These are phyloP conservation scores for Coemansia sp. DNA, from an alignment of 192 early-diverging fungal genomes.

Conservation along the genomic window DNA sequence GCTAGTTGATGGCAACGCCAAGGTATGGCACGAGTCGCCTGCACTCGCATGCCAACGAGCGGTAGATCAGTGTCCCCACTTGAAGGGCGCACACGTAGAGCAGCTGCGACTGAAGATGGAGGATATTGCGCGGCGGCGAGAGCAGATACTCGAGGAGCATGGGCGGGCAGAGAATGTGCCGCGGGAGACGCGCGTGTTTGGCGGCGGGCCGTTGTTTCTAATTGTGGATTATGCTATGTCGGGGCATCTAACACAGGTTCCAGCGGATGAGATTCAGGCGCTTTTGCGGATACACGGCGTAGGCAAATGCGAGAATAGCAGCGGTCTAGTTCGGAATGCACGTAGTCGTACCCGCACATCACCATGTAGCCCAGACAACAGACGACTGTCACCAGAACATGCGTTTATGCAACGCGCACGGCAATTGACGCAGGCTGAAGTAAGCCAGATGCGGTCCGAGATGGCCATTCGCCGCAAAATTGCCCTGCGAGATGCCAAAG, in stretches of 20 bases:
- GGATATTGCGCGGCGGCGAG: constrained; percentile 4
- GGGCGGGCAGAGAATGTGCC: constrained; percentile 16
- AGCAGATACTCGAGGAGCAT: constrained; percentile 11
- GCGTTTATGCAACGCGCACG: constrained; percentile 14
- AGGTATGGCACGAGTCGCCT: constrained; percentile 18
- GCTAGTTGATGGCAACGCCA: constrained; percentile 21
- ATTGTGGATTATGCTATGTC: constrained; percentile 25
- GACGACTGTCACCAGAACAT: background rate
- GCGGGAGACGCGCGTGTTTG: constrained; percentile 24
- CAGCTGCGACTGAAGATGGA: constrained; percentile 17
- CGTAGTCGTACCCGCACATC: background rate
- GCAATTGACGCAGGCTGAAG: constrained; percentile 17
- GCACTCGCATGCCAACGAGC: constrained; percentile 22
- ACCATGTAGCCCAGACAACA: background rate
- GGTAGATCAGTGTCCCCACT: constrained; percentile 23
- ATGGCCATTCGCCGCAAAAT: constrained; percentile 31
- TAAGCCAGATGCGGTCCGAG: constrained; percentile 34
- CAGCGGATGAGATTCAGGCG: background rate
- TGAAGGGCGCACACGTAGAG: constrained; percentile 11
- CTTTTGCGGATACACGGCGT: background rate
- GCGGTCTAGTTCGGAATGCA: background rate
- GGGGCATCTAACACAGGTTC: background rate
- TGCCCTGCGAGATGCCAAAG: constrained; percentile 26
- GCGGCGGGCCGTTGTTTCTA: constrained; percentile 33
- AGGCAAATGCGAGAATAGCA: background rate